phyloP scores from a whole-genome alignment of 306 rosid species.

The Senna siamea region DNA sequence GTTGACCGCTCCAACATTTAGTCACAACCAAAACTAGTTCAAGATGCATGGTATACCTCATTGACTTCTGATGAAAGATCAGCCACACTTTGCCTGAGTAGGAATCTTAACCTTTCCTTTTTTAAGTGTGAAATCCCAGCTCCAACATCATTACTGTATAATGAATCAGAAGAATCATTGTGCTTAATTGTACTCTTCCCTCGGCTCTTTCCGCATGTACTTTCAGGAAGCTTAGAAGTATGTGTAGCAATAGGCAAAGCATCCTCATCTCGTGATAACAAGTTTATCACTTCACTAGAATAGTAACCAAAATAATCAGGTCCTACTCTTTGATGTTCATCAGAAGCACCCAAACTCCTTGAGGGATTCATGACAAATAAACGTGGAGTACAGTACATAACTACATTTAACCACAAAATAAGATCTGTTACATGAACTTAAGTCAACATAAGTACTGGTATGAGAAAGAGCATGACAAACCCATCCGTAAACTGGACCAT shows the following conservation, averaged over 20 bases:
- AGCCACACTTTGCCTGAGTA: conserved; percentile 70
- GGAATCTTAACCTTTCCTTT: conserved; percentile 63
- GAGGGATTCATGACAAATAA: conserved; percentile 62
- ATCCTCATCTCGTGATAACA: conserved; percentile 65
- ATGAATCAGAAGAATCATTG: conserved; percentile 34
- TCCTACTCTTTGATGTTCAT: conserved; percentile 49
- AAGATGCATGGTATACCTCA: conserved; percentile 63
- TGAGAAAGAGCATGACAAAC: conserved; percentile 6
- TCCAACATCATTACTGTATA: conserved; percentile 54
- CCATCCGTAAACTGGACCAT: not conserved
- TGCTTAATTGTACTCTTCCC: conserved; percentile 39
- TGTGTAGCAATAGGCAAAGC: conserved; percentile 40
- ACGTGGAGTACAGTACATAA: conserved; percentile 42
- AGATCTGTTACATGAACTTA: not conserved
- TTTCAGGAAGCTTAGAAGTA: conserved; percentile 38
- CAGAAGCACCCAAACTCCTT: conserved; percentile 40
- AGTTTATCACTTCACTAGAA: conserved; percentile 52
- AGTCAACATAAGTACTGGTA: conserved; percentile 1
- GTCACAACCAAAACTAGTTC: conserved; percentile 28
- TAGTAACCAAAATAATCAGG: conserved; percentile 89
- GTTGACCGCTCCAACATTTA: conserved; percentile 21
- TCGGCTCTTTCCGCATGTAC: conserved; percentile 31
- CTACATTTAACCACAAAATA: conserved; percentile 31
- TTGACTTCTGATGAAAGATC: conserved; percentile 80
- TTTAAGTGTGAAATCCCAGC: conserved; percentile 57